Percentiles rank a stretch among this genome's conserved stretches.
phyloP scores from a whole-genome alignment of 2,329 filamentous ascomycete species.

The Aspergillus neotritici region DNA sequence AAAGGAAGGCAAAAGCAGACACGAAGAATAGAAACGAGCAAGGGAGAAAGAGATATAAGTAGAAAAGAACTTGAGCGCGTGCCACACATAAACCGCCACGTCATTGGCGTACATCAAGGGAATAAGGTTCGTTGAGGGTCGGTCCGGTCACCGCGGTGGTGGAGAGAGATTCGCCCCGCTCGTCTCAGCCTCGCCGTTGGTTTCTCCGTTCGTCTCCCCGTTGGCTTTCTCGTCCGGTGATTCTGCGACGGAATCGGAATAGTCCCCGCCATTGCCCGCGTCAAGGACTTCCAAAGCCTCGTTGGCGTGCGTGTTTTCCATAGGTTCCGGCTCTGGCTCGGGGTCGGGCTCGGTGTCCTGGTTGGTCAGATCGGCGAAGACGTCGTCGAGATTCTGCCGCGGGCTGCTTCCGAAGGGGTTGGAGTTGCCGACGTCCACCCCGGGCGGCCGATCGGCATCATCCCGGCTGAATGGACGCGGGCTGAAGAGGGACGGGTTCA shows the following conservation, averaged over 20 bases:
- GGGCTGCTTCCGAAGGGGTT: slow-evolving; percentile 37
- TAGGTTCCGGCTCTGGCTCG: slow-evolving; percentile 26
- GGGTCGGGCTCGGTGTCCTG: slow-evolving; percentile 36
- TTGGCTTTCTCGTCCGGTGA: slow-evolving; percentile 17
- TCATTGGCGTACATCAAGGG: too few relatives aligned
- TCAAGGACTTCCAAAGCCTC: slow-evolving; percentile 43
- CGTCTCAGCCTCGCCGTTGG: slow-evolving; percentile 13
- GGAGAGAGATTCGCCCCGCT: background rate
- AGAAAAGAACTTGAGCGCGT: background rate
- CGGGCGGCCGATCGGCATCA: slow-evolving; percentile 27
- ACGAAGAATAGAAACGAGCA: too few relatives aligned
- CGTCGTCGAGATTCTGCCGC: slow-evolving; percentile 38
- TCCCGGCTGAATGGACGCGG: slow-evolving; percentile 35
- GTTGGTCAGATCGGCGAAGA: slow-evolving; percentile 45
- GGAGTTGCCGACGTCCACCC: slow-evolving; percentile 26
- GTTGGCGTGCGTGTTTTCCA: slow-evolving; percentile 44
- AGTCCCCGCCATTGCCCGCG: slow-evolving; percentile 34
- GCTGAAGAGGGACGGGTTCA: slow-evolving; percentile 40
- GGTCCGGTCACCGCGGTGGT: background rate
- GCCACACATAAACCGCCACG: too few relatives aligned
- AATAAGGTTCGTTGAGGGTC: background rate
- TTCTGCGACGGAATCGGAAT: slow-evolving; percentile 24
- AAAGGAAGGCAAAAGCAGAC: background rate
- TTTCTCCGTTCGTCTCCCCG: slow-evolving; percentile 6
- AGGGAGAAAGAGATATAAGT: background rate